Percentiles rank a stretch among this genome's conserved stretches.
Conservation (phyloP, 768 basidiomycete genomes). For the Mycena alexandri region DNA sequence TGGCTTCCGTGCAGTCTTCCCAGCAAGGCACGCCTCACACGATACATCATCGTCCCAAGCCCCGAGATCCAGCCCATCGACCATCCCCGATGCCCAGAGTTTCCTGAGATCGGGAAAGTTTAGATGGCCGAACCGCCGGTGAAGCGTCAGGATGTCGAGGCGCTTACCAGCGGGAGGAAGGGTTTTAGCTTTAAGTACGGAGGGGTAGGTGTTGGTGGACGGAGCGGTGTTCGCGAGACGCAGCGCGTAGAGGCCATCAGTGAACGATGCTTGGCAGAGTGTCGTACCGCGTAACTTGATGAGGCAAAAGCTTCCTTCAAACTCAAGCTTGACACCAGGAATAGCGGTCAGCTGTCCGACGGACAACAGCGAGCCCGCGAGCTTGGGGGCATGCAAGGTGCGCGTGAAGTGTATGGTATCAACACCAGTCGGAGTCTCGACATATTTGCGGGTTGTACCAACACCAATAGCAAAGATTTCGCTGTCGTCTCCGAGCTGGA, state of each 20-base stretch:
- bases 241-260: slow-evolving; percentile 12
- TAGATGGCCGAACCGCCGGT: slow-evolving; percentile 17
- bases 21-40: slow-evolving; percentile 8
- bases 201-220: neutral
- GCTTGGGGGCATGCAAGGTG: slow-evolving; percentile 1
- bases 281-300: slow-evolving; percentile 2
- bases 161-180: slow-evolving; percentile 15
- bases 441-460: neutral
- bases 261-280: neutral
- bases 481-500: slow-evolving; percentile 14
- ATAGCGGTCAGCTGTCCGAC: slow-evolving; percentile 4
- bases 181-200: slow-evolving; percentile 13
- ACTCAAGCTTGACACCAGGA: slow-evolving; percentile 17
- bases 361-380: slow-evolving; percentile 9
- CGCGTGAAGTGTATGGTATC: neutral
- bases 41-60: slow-evolving; percentile 5
- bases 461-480: neutral
- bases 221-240: neutral
- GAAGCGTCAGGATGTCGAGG: slow-evolving; percentile 21
- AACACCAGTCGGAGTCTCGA: neutral
- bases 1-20: slow-evolving; percentile 14
- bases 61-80: slow-evolving; percentile 12
- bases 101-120: slow-evolving; percentile 16
- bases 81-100: slow-evolving; percentile 1
- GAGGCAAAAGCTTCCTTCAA: neutral